phyloP scores from a whole-genome alignment of 2,329 filamentous ascomycete species.

The Stenocarpella maydis region DNA sequence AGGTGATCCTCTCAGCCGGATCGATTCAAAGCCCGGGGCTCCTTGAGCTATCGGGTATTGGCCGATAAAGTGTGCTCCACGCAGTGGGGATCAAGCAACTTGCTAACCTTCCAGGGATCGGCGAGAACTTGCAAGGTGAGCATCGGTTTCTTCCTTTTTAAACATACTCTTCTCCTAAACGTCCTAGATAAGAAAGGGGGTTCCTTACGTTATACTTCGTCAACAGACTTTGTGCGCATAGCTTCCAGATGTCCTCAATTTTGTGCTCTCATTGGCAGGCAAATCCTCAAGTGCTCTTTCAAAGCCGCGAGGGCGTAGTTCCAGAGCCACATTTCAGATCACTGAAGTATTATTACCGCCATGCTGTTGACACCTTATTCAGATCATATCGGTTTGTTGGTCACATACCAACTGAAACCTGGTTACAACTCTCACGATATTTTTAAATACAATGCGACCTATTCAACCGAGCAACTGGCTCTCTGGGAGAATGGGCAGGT shows the following conservation, averaged over 20 bases:
- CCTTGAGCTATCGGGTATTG: slow-evolving; percentile 48
- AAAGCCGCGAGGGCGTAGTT: too few relatives aligned
- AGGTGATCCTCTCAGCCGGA: slow-evolving; percentile 55
- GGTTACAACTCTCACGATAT: slow-evolving; percentile 45
- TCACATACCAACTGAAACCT: slow-evolving; percentile 41
- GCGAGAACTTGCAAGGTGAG: slow-evolving; percentile 59
- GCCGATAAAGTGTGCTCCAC: slow-evolving; percentile 51
- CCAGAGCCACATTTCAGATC: too few relatives aligned
- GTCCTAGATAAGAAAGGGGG: background rate
- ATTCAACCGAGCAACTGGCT: slow-evolving; percentile 49
- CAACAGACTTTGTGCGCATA: too few relatives aligned
- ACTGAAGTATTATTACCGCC: slow-evolving; percentile 38
- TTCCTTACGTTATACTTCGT: background rate
- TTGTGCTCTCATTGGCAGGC: background rate
- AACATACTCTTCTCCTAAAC: background rate
- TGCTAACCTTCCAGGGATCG: slow-evolving; percentile 55
- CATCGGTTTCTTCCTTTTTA: slow-evolving; percentile 11
- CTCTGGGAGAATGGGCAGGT: slow-evolving; percentile 45
- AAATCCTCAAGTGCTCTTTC: background rate
- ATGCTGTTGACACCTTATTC: slow-evolving; percentile 57
- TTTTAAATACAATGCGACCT: slow-evolving; percentile 43
- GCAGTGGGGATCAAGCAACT: slow-evolving; percentile 50
- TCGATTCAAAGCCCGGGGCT: slow-evolving; percentile 50
- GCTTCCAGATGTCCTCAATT: too few relatives aligned
- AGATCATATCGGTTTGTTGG: slow-evolving; percentile 43